A percentile compares a stretch with the other conserved stretches of the same genome.
Evolutionary conservation across 768 basidiomycete genomes (phyloP).

Genomic region (Asterophora parasitica): DNA sequence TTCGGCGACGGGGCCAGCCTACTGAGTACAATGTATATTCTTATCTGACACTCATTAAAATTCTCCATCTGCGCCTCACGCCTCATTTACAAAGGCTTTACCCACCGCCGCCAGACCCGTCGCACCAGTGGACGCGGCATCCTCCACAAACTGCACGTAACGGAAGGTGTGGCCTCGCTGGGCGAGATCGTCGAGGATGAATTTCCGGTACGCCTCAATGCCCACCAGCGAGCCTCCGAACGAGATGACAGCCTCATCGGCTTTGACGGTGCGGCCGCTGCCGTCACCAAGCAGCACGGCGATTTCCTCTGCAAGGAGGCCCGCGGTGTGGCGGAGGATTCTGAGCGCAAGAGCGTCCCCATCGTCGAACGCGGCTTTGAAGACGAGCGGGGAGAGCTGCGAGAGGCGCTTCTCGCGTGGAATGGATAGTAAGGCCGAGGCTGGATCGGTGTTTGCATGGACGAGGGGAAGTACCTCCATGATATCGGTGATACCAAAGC

Average conservation of each 20-base stretch:
- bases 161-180: conserved; percentile 58
- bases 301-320: conserved; percentile 55
- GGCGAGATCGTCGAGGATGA: conserved; percentile 52
- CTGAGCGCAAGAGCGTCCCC: conserved; percentile 59
- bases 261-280: conserved; percentile 34
- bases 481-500: conserved; percentile 51
- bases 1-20: too few species aligned
- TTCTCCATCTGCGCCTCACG: neutral
- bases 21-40: too few species aligned
- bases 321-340: conserved; percentile 50
- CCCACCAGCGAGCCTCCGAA: conserved; percentile 79
- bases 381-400: conserved; percentile 71
- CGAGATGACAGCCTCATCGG: conserved; percentile 57
- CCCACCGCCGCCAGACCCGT: conserved; percentile 41
- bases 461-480: conserved; percentile 63
- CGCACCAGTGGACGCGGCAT: conserved; percentile 66
- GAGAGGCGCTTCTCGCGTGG: conserved; percentile 73
- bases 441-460: conserved; percentile 52
- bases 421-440: conserved; percentile 25
- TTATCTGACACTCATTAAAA: too few species aligned
- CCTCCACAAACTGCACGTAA: conserved; percentile 62
- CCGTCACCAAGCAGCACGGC: conserved; percentile 43
- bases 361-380: conserved; percentile 68
- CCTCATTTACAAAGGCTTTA: neutral
- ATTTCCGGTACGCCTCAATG: conserved; percentile 51